A percentile compares a stretch with the other conserved stretches of the same genome.
These are phyloP conservation scores for Xerocomus amazonicus DNA, from an alignment of 1,284 basidiomycete genomes.

Conservation along the genomic window DNA sequence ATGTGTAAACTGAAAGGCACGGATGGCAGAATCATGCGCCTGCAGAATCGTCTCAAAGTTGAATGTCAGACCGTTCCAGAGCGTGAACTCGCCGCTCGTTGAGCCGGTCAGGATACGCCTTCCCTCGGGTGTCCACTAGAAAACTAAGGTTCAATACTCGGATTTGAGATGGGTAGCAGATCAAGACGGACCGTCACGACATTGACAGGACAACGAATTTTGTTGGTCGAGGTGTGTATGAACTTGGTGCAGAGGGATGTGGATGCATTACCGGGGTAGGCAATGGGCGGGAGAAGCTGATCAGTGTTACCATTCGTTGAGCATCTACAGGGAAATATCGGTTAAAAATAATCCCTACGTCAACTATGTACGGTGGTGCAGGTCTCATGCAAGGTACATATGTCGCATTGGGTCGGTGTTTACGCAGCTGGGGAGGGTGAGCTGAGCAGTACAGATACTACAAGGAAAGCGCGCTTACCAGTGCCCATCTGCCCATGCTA, in stretches of 20 bases:
- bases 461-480: slow-evolving; percentile 45
- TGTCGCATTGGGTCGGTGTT: slow-evolving; percentile 69
- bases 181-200: slow-evolving; percentile 74
- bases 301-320: slow-evolving; percentile 19
- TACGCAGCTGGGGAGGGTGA: slow-evolving; percentile 53
- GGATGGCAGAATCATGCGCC: slow-evolving; percentile 94
- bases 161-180: neutral
- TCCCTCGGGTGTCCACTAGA: slow-evolving; percentile 94
- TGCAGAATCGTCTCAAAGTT: slow-evolving; percentile 99
- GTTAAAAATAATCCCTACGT: slow-evolving; percentile 51
- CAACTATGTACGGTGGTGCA: slow-evolving; percentile 78
- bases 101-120: slow-evolving; percentile 92
- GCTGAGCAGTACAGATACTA: neutral
- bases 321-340: slow-evolving; percentile 14
- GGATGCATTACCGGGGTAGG: slow-evolving; percentile 84
- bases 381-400: slow-evolving; percentile 77
- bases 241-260: slow-evolving; percentile 95
- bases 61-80: slow-evolving; percentile 99
- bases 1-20: slow-evolving; percentile 86
- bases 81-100: slow-evolving; percentile 95
- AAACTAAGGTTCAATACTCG: slow-evolving; percentile 2
- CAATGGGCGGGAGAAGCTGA: slow-evolving; percentile 88
- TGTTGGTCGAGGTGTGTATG: slow-evolving; percentile 97
- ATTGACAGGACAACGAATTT: slow-evolving; percentile 95
- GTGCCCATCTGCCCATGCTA: slow-evolving; percentile 75